Evolutionary conservation across 441 rosid genomes (phyloP), one percentile per base, ranked within the genome.

Genomic region (Bocquillonia castaneifolia): DNA sequence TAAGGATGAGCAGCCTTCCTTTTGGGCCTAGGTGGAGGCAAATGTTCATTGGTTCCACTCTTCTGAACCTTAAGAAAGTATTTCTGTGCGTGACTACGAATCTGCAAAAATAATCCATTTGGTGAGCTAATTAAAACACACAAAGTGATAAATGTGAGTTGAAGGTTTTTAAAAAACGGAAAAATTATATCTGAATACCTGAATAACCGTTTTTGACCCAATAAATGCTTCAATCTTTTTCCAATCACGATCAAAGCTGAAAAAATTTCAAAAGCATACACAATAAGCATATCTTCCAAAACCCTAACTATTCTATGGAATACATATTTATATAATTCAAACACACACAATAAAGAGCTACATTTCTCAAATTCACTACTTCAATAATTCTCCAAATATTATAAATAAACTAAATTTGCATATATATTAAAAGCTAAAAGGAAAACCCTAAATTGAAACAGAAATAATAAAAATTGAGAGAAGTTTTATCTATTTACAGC

Each of bases 11-110:
- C 75, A 34, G 98, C 97, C 83, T 92, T 92, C 85, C 96, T 84
- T 82, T 90, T 92, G 17, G 97, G 98, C 48, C 98, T 81, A 50
- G 98, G 98, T 23, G 98, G 98, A 67, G 98, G 98, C 48, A 92
- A 84, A 69, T 88, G 96, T 73, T 90, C 97, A 18, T 80, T 82
- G 34, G 92, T 77, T 72, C 97, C 98, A 55, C 75, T 88, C 80
- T 92, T 92, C 74, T 92, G 96, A 69, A 86, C 98, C 81, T 90
- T 92, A n/a, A 82, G 79, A 69, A 92, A 92, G 67, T 92, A 92
- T 64, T 92, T 92, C 80, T 92, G 98, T 10, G 98, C 97, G 74
- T 92, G 98, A 77, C 98, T 92, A 5, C 97, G 86, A 70, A 92
- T 92, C 98, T 92, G 85, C 77, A 66, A 80, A 73, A 22, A n/a